Conservation (phyloP, 192 early-diverging fungal genomes). For the Polychytrium aggregatum region DNA sequence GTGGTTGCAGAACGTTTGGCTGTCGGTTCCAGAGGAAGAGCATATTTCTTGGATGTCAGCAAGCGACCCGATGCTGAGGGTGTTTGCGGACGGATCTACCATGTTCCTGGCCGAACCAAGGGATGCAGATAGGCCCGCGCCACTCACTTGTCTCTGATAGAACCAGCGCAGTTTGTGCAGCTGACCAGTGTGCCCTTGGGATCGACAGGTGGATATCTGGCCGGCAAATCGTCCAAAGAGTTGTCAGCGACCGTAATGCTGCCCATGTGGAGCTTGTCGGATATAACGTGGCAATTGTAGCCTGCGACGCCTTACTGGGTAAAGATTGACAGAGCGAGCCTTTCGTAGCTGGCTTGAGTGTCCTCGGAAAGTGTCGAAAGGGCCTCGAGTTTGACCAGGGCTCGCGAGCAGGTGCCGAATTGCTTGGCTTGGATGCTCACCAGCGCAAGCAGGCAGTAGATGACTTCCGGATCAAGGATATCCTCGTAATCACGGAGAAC, state of each 20-base stretch:
- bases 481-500: constrained; percentile 43
- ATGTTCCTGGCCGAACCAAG: too few relatives aligned
- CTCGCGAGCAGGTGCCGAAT: constrained; percentile 36
- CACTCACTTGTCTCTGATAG: constrained; percentile 18
- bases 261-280: too few relatives aligned
- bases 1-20: constrained; percentile 26
- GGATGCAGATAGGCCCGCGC: background rate
- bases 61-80: too few relatives aligned
- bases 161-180: constrained; percentile 21
- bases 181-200: constrained; percentile 7
- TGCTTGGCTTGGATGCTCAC: constrained; percentile 31
- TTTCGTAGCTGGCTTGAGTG: constrained; percentile 26
- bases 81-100: too few relatives aligned
- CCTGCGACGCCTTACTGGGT: constrained; percentile 32
- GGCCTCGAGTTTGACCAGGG: constrained; percentile 41
- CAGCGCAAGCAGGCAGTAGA: constrained; percentile 36
- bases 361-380: constrained; percentile 14
- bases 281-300: too few relatives aligned
- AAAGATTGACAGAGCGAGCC: constrained; percentile 43
- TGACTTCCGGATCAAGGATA: constrained; percentile 27
- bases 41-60: background rate
- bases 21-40: constrained; percentile 6
- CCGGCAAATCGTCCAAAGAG: too few relatives aligned
- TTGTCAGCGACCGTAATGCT: too few relatives aligned
- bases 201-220: constrained; percentile 17